Percentiles rank a stretch among this genome's conserved stretches.
Conservation (phyloP, 129 eudicot genomes). For the Sambucus nigra region DNA sequence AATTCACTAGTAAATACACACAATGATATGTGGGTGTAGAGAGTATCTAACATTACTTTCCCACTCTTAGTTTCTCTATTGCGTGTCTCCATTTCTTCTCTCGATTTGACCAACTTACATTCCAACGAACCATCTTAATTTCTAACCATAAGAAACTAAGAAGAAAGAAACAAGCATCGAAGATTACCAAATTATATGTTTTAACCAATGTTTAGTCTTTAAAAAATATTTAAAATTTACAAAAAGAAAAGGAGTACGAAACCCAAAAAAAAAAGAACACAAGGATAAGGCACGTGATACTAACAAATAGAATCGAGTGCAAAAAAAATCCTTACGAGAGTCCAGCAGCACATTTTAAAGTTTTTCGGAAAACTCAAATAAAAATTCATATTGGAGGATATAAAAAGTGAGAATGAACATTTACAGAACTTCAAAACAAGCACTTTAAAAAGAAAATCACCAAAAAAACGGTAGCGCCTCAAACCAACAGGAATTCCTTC, state of each 20-base stretch:
- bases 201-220: no score
- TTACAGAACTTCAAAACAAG: background rate
- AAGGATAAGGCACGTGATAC: background rate
- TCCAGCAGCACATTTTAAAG: background rate
- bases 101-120: no score
- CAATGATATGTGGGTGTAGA: no score
- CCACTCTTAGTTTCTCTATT: no score
- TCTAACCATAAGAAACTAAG: no score
- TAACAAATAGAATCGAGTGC: background rate
- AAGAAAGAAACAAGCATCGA: background rate
- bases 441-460: constrained; percentile 19
- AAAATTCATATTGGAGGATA: background rate
- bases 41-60: no score
- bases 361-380: background rate
- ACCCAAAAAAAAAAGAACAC: no score
- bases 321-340: background rate
- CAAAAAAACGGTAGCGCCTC: constrained; percentile 53
- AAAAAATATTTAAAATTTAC: no score
- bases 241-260: no score
- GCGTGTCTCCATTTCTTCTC: no score
- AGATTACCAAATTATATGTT: background rate
- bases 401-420: background rate
- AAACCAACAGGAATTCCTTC: constrained; percentile 58
- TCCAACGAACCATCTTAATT: no score
- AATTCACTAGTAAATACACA: no score